Evolutionary conservation across 2,329 filamentous ascomycete species (phyloP).

Genomic region (Pseudogymnoascus verrucosus): DNA sequence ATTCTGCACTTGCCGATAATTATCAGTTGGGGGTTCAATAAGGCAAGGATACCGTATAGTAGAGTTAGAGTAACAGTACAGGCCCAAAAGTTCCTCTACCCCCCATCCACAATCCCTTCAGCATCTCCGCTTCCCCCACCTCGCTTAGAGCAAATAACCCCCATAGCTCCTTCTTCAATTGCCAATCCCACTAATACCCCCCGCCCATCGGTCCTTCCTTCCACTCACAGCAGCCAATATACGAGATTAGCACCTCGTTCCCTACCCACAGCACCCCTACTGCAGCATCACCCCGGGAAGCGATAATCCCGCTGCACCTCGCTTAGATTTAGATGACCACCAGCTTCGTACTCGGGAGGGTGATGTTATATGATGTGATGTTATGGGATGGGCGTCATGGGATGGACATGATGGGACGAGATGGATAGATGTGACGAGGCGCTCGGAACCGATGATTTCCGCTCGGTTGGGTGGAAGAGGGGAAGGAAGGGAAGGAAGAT

Average conservation of each 20-base stretch:
- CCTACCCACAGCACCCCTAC: not conserved
- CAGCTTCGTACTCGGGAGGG: not conserved
- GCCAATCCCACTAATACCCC: not conserved
- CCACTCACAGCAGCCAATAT: not conserved
- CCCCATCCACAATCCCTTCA: not conserved
- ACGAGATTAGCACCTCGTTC: not conserved
- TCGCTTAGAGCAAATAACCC: not conserved
- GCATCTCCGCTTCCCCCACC: not conserved
- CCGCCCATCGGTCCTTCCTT: not conserved
- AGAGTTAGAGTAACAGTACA: not conserved
- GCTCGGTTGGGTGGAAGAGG: not conserved
- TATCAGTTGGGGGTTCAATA: not conserved
- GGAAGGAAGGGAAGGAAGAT: not conserved
- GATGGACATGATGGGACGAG: not conserved
- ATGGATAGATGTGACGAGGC: not conserved
- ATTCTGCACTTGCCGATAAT: not conserved
- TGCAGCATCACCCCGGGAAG: not conserved
- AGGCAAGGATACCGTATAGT: not conserved
- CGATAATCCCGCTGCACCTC: slow-evolving; percentile 1
- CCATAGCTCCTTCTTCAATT: not conserved
- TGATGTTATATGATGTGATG: not conserved
- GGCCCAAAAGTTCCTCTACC: not conserved
- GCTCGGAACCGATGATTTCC: not conserved
- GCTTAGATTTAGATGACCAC: not conserved
- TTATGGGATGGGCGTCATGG: not conserved